These are phyloP conservation scores for Dendryphion nanum DNA, from an alignment of 2,329 filamentous ascomycete species.

Conservation along the genomic window DNA sequence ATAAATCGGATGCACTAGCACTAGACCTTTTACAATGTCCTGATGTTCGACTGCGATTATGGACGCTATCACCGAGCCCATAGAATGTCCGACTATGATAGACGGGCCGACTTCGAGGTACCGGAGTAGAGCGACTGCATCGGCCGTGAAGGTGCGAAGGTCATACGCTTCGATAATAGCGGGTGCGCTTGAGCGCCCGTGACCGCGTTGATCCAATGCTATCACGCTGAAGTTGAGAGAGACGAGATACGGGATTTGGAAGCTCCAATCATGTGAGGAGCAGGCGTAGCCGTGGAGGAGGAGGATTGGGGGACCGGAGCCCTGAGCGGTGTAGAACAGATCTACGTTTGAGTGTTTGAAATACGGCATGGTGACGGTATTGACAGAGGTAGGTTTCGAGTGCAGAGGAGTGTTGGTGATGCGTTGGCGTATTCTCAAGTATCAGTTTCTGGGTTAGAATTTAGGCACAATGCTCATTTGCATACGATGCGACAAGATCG, in stretches of 20 bases:
- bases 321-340: slow-evolving; percentile 42
- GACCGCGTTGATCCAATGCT: slow-evolving; percentile 18
- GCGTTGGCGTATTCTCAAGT: too few relatives aligned
- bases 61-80: slow-evolving; percentile 11
- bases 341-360: slow-evolving; percentile 5
- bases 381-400: too few relatives aligned
- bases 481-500: too few relatives aligned
- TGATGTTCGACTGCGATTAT: slow-evolving; percentile 12
- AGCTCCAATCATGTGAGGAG: slow-evolving; percentile 18
- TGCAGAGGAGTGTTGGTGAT: too few relatives aligned
- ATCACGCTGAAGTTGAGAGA: slow-evolving; percentile 13
- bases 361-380: slow-evolving; percentile 9
- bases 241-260: slow-evolving; percentile 15
- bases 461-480: too few relatives aligned
- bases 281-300: slow-evolving; percentile 63
- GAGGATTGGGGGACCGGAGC: slow-evolving; percentile 71
- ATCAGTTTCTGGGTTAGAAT: too few relatives aligned
- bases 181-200: slow-evolving; percentile 15
- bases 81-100: slow-evolving; percentile 14
- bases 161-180: slow-evolving; percentile 6
- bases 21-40: slow-evolving; percentile 9
- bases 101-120: slow-evolving; percentile 6
- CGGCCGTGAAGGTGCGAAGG: slow-evolving; percentile 7
- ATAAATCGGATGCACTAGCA: slow-evolving; percentile 18
- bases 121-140: slow-evolving; percentile 11